Evolutionary conservation across 176 grass and related monocot genomes (phyloP), one percentile per base, ranked within the genome.

Genomic region (Calamus simplicifolius): DNA sequence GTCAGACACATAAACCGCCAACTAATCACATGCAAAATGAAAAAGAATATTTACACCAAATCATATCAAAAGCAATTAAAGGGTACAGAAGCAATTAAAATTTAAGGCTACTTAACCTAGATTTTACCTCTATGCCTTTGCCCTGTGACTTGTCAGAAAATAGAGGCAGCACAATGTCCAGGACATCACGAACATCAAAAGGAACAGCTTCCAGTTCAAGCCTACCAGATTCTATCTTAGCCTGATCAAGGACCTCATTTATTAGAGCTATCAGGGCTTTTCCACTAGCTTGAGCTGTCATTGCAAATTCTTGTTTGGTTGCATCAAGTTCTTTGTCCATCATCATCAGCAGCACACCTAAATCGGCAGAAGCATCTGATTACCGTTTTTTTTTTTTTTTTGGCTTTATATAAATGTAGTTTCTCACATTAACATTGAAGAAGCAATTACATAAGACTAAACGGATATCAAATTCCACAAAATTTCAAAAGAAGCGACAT

Each of bases 331-430:
- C 79, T 29, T 79, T 91, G 72, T 91, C 87, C 69, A 79, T 79
- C 68, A 91, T 75, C 88, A 91, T 91, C 50, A 82, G 88, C 64
- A 91, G 38, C 88, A 91, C 86, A 70, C 88, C 88, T 91, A 62
- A 65, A 58, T 78, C 53, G 54, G 19, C 8, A 59, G 64, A 28
- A 38, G 28, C 27, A 58, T 29, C 23, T 29, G 29, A 48, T 31
- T 58, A 29, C 28, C 15, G n/a, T 19, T 25, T 18, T 23, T 48
- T 4, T 23, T 23, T 23, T 23, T 23, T 23, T 23, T 23, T 23
- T 23, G 21, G 21, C 21, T 23, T 23, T 23, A 23, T 23, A 23
- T 70, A 57, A 25, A 57, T 29, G 16, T 17, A n/a, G 49, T 56
- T 43, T 57, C 54, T 35, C 12, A 27, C 30, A 69, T 57, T 48